These are phyloP conservation scores for Cyberlindnera misumaiensis DNA, from an alignment of 805 yeast species.

Conservation along the genomic window DNA sequence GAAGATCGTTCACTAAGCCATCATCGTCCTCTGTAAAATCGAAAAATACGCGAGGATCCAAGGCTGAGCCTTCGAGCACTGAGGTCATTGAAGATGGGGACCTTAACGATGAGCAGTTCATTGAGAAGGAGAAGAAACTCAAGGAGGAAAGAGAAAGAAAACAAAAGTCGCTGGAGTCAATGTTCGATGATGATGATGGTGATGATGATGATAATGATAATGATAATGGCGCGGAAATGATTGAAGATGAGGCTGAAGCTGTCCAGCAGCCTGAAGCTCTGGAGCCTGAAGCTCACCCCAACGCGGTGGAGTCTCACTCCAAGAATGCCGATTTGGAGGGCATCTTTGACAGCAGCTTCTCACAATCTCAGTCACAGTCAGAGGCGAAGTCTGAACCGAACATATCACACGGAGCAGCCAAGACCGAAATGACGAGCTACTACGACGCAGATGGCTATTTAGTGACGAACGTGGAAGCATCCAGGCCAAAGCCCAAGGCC, in stretches of 20 bases:
- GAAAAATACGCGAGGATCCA: constrained; percentile 6
- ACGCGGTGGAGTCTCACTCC: constrained; percentile 1
- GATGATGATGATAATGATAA: constrained; percentile 9
- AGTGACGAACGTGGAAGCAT: constrained; percentile 27
- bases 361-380: constrained; percentile 11
- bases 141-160: constrained; percentile 9
- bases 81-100: constrained; percentile 12
- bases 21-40: not conserved
- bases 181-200: constrained; percentile 30
- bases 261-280: not conserved
- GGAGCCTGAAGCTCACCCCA: no score
- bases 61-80: constrained; percentile 5
- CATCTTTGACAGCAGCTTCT: constrained; percentile 17
- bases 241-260: not conserved
- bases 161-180: constrained; percentile 25
- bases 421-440: constrained; percentile 13
- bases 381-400: constrained; percentile 10
- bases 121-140: constrained; percentile 6
- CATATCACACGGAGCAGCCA: not conserved
- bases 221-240: not conserved
- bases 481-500: constrained; percentile 17
- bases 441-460: constrained; percentile 49
- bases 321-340: constrained; percentile 14
- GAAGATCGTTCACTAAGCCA: constrained; percentile 6
- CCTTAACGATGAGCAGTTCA: constrained; percentile 11